A percentile compares a stretch with the other conserved stretches of the same genome.
Evolutionary conservation across 176 grass and related monocot species (phyloP).

Genomic region (Secale cereale): DNA sequence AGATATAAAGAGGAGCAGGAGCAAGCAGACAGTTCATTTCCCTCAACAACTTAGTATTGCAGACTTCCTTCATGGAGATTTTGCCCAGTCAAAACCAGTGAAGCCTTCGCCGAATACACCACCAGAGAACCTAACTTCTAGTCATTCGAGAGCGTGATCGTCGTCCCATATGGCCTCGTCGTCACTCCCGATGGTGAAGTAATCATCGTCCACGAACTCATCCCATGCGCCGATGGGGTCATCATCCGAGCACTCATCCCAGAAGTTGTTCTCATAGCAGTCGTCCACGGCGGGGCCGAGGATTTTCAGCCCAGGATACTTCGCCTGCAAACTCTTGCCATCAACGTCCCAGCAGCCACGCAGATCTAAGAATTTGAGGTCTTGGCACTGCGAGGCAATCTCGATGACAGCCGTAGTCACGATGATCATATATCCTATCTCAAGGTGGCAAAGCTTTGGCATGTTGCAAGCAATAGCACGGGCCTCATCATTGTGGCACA

Average conservation of each 20-base stretch:
- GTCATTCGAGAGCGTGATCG: constrained; percentile 49
- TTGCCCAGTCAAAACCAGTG: constrained; percentile 72
- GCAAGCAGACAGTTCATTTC: not conserved
- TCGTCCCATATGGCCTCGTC: constrained; percentile 88
- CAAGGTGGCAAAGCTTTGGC: constrained; percentile 75
- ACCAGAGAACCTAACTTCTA: constrained; percentile 82
- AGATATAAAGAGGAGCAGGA: not conserved
- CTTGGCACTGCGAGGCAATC: constrained; percentile 65
- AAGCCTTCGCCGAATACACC: constrained; percentile 48
- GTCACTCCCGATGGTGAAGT: constrained; percentile 44
- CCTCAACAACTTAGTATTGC: not conserved
- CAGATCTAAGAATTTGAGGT: constrained; percentile 73
- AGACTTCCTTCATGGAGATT: constrained; percentile 58
- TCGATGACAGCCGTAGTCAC: constrained; percentile 49
- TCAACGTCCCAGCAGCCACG: constrained; percentile 91
- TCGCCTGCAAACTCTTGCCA: constrained; percentile 53
- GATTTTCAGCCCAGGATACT: constrained; percentile 49
- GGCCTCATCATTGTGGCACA: constrained; percentile 82
- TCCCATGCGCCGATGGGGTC: constrained; percentile 74
- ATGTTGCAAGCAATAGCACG: constrained; percentile 64
- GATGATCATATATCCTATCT: constrained; percentile 71
- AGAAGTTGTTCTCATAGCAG: constrained; percentile 73
- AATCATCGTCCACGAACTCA: constrained; percentile 53
- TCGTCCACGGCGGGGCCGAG: constrained; percentile 66
- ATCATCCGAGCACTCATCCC: constrained; percentile 83